These are phyloP conservation scores for Senna siamea DNA, from an alignment of 306 rosid species.

Conservation along the genomic window DNA sequence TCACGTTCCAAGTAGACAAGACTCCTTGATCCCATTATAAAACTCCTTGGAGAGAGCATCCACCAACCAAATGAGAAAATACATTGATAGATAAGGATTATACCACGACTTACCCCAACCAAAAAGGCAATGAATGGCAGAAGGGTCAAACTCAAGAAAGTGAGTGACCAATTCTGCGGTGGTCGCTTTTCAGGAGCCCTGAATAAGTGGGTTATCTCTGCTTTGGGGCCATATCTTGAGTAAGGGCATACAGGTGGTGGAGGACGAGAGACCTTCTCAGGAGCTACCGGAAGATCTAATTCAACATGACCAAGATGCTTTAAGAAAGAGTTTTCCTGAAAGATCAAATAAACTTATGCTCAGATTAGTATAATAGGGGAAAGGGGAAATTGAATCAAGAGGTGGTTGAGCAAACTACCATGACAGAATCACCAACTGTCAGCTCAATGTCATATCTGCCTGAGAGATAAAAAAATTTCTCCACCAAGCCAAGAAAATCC, in stretches of 20 bases:
- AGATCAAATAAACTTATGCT: slow-evolving; percentile 21
- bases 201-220: slow-evolving; percentile 85
- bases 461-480: slow-evolving; percentile 88
- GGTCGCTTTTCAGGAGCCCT: slow-evolving; percentile 94
- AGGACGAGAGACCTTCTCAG: slow-evolving; percentile 85
- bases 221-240: slow-evolving; percentile 81
- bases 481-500: slow-evolving; percentile 96
- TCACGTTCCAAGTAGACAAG: not conserved
- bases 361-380: slow-evolving; percentile 16
- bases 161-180: slow-evolving; percentile 74
- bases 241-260: slow-evolving; percentile 63
- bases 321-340: slow-evolving; percentile 95
- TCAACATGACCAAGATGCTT: slow-evolving; percentile 70
- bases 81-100: not conserved
- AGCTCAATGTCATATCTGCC: slow-evolving; percentile 88
- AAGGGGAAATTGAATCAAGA: not conserved
- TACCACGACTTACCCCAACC: slow-evolving; percentile 76
- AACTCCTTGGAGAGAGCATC: not conserved
- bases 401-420: slow-evolving; percentile 62
- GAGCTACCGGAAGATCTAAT: slow-evolving; percentile 96
- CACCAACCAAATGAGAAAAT: not conserved
- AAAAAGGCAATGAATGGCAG: slow-evolving; percentile 85
- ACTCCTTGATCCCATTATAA: not conserved
- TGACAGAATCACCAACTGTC: slow-evolving; percentile 90
- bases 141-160: slow-evolving; percentile 78